Evolutionary conservation across 164 flowering plant species (phyloP), one percentile per base, ranked within the genome.

Genomic region (Berberis vulgaris): DNA sequence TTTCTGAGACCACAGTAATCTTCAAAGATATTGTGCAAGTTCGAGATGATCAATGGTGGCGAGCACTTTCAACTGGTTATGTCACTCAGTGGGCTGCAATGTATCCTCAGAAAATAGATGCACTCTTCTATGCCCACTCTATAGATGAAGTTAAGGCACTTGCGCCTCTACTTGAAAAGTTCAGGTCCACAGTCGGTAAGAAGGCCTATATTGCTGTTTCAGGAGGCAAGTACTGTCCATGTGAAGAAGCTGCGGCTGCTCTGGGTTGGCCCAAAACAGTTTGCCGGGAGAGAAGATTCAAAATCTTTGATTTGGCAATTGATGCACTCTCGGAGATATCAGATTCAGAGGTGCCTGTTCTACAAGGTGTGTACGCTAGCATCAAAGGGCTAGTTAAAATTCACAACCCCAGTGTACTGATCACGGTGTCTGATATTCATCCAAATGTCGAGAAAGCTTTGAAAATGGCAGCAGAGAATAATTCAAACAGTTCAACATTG

Each of bases 21-120:
- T 94, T 94, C 88, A 94, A 94, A 71, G 95, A 82, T 65, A 69
- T 81, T 6, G 97, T 94, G 41, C 84, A 86, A 71, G 97, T 94
- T 47, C 74, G 99, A 54, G 99, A 94, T 56, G 88, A 94, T 50
- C 99, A 94, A 54, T 94, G 99, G 99, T 94, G 99, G 97, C 80
- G 76, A 59, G 90, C 99, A 4, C 79, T 94, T 56, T 77, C 99
- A 1, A 83, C 83, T 1, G 97, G 99, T 46, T 91, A 94, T 67
- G 53, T 94, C 5, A 94, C 99, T 3, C 99, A 91, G 59, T 94
- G 99, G 99, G 97, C 99, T 6, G 89, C 93, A 26, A 89, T 94
- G 97, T 0, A 89, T 60, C 96, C 93, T 61, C 99, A 91, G 61
- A 89, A 86, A 68, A 85, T 87, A 10, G 99, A 94, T 59, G 97